Evolutionary conservation across 805 yeast species (phyloP).

Genomic region (Candida vaughaniae): DNA sequence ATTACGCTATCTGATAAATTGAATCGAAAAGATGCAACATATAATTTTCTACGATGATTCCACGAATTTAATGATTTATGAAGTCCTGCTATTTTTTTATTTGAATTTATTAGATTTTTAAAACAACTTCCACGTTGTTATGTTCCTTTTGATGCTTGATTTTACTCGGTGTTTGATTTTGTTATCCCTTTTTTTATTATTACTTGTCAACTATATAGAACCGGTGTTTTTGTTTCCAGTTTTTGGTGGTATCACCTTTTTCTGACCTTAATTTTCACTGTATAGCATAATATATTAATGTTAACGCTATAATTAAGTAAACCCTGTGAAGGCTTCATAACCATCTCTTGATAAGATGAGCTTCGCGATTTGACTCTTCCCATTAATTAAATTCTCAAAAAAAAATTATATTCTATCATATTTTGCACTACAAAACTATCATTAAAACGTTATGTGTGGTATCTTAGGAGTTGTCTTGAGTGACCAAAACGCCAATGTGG

Average conservation of each 20-base stretch:
- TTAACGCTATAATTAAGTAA: too few species aligned
- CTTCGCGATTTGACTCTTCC: neutral
- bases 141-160: constrained; percentile 6
- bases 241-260: neutral
- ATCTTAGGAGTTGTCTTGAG: constrained; percentile 85
- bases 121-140: neutral
- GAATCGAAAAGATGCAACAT: constrained; percentile 1
- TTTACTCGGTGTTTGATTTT: constrained; percentile 1
- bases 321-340: too few species aligned
- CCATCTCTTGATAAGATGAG: neutral
- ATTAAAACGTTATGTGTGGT: constrained; percentile 94
- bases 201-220: constrained; percentile 3
- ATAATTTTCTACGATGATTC: constrained; percentile 3
- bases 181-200: constrained; percentile 1
- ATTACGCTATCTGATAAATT: constrained; percentile 5
- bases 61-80: constrained; percentile 10
- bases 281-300: neutral
- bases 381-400: neutral
- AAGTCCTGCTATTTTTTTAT: constrained; percentile 4
- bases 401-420: neutral
- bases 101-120: neutral
- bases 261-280: neutral
- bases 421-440: neutral
- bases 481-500: constrained; percentile 68
- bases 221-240: constrained; percentile 3